Evolutionary conservation across 2,329 filamentous ascomycete species (phyloP), one percentile per base, ranked within the genome.

Genomic region (Penicillium brevicompactum): DNA sequence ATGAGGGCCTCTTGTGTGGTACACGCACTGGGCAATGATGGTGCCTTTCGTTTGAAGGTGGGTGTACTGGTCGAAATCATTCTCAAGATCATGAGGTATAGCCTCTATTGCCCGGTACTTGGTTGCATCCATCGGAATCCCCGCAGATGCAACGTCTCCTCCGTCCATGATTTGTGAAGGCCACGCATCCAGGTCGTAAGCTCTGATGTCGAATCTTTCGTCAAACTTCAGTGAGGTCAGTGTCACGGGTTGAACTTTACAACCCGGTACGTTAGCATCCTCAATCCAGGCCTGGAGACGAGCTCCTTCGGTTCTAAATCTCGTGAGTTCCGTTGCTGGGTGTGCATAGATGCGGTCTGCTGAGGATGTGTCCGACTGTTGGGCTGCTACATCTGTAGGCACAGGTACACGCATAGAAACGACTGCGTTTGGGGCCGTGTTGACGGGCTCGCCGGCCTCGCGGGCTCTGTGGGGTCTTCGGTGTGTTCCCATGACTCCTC

Each of bases 241-340:
- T n/a, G 21, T 44, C 22, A 46, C 14, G 1, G 30, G 46, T 31
- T 30, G n/a, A 5, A 53, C 16, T 14, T 1, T n/a, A 7, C 51
- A 53, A 2, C 22, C 40, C 14, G 40, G 51, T 14, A 3, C 40
- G 8, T 38, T 5, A 0, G 51, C 21, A 7, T 53, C 1, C 13
- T 53, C 51, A n/a, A 53, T 45, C 40, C 46, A 53, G 30, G 38
- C 21, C 42, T 53, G 51, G 16, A 44, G 50, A 10, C 18, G 21
- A 3, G 30, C 40, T 30, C 51, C 46, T 30, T 4, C 21, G 0
- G 22, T 31, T 14, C 45, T 18, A 10, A 49, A 53, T 1, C 24
- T 27, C 24, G 24, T 8, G 5, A 27, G 5, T 27, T 27, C 24
- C 4, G 24, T 8, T 8, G 24, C 24, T 27, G 24, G 8, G 24